Evolutionary conservation across 2,329 filamentous ascomycete species (phyloP).

Genomic region (Botrytis porri): DNA sequence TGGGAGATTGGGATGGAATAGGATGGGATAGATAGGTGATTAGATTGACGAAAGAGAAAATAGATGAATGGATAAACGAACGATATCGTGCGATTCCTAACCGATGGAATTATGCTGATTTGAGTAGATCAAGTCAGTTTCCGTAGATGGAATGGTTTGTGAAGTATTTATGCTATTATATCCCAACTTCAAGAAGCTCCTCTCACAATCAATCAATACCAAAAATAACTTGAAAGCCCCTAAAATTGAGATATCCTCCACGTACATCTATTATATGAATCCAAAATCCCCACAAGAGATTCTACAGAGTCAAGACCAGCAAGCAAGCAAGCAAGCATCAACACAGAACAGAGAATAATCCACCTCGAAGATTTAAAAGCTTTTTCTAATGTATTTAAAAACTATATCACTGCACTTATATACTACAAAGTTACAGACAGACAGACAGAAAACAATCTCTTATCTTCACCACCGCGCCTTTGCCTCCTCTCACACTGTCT

Average conservation of each 20-base stretch:
- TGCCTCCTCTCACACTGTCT: background rate
- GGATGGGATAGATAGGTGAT: background rate
- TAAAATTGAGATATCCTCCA: background rate
- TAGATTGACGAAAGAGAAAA: background rate
- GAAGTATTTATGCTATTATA: background rate
- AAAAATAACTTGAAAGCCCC: background rate
- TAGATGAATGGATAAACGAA: background rate
- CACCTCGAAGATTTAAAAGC: background rate
- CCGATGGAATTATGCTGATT: background rate
- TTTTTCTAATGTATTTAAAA: background rate
- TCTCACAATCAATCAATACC: background rate
- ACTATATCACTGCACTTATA: background rate
- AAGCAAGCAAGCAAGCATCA: background rate
- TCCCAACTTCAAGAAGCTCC: background rate
- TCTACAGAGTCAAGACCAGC: background rate
- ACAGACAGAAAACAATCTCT: background rate
- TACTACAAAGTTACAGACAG: background rate
- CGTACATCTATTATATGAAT: too few relatives aligned
- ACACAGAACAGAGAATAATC: too few relatives aligned
- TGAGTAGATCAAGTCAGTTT: background rate
- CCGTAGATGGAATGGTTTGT: background rate
- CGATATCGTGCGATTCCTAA: background rate
- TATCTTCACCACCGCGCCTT: background rate
- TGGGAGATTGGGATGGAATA: background rate
- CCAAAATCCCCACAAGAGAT: background rate